Evolutionary conservation across 768 basidiomycete genomes (phyloP), one percentile per base, ranked within the genome.

Genomic region (Rhodosporidiobolus sp.): DNA sequence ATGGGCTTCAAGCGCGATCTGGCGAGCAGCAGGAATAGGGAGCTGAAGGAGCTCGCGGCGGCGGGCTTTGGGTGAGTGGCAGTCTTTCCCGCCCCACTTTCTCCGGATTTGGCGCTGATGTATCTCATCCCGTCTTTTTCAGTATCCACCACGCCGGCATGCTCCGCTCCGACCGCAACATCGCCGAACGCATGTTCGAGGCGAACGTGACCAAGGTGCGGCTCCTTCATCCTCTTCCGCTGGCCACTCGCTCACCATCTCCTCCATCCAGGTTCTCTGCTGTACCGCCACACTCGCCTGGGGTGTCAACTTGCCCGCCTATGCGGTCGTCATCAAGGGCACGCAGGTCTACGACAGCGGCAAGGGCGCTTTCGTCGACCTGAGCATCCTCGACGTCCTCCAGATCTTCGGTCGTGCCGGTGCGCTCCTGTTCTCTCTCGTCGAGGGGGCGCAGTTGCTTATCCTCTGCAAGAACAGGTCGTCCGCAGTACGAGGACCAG

Each of bases 301-400:
- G 96, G 96, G 96, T 82, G 96, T 99, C 76, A 99, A 99, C 81
- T 83, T 99, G 73, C 96, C 96, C 46, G 96, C 96, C 26, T 95
- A 98, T 82, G 96, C 96, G 67, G 92, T 66, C 66, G 58, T 73
- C 24, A 76, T 57, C 83, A 99, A 99, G 81, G 96, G 96, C 16
- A 99, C 96, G 1, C 92, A 98, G 78, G 85, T 99, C 3, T 99
- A 98, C 79, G 92, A 99, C 79, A 91, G 90, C 69, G 85, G 87
- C 8, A 90, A 89, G 79, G 94, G 96, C 74, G 84, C 89, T 32
- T 96, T 98, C 78, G 88, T 91, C 53, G 94, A 99, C 79, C 84
- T 99, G 28, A 91, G 94, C 4, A 88, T 98, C 20, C 84, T 99
- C 59, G 96, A 99, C 81, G 96, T 99, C 5, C 83, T 99, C 6